Conservation (phyloP, 768 basidiomycete genomes). For the Lactifluus rugatus region DNA sequence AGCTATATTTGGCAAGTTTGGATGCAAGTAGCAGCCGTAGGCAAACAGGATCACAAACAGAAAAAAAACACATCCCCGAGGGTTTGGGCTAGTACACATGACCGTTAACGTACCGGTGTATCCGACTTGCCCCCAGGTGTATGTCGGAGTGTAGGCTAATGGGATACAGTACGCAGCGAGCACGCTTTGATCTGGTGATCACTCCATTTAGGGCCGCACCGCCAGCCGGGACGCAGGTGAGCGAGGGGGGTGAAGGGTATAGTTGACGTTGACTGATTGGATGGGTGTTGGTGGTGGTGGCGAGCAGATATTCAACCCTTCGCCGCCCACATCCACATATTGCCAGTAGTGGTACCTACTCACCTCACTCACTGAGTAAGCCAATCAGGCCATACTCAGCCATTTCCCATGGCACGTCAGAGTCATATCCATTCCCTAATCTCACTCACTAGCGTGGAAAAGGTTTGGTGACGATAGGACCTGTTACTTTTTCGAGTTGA, state of each 20-base stretch:
- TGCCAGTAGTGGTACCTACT: too few species aligned
- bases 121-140: constrained; percentile 1
- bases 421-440: too few species aligned
- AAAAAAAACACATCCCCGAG: background rate
- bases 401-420: too few species aligned
- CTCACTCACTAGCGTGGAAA: too few species aligned
- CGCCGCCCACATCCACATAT: too few species aligned
- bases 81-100: constrained; percentile 2
- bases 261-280: background rate
- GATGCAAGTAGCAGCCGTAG: constrained; percentile 1
- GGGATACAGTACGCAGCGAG: background rate
- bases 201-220: constrained; percentile 4
- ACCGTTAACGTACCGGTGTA: background rate
- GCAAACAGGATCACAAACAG: background rate
- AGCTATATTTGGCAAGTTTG: constrained; percentile 9
- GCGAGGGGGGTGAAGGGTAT: background rate
- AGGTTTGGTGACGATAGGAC: too few species aligned
- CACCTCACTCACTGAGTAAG: too few species aligned
- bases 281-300: too few species aligned
- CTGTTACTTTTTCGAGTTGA: too few species aligned
- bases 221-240: background rate
- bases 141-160: constrained; percentile 1
- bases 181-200: background rate
- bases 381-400: too few species aligned
- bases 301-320: too few species aligned